phyloP scores from a whole-genome alignment of 345 rosid species.

The Mangifera indica region DNA sequence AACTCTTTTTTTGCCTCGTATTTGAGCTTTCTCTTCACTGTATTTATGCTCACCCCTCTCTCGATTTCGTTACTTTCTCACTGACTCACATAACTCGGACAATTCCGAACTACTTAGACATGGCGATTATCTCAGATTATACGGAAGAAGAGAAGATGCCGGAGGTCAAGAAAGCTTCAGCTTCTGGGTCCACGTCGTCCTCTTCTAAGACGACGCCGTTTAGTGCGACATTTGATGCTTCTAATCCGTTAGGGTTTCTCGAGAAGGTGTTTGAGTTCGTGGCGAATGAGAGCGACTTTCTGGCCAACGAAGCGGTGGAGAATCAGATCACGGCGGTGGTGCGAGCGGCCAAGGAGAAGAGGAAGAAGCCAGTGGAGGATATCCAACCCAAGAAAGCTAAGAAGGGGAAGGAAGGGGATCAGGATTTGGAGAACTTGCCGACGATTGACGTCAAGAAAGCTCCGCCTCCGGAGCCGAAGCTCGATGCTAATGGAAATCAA shows the following conservation, averaged over 20 bases:
- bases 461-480: not conserved
- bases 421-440: not conserved
- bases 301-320: slow-evolving; percentile 56
- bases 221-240: slow-evolving; percentile 57
- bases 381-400: slow-evolving; percentile 31
- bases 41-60: too few species aligned
- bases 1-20: too few species aligned
- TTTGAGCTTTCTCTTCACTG: too few species aligned
- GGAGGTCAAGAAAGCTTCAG: not conserved
- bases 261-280: slow-evolving; percentile 68
- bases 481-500: slow-evolving; percentile 1
- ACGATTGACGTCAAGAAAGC: slow-evolving; percentile 1
- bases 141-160: slow-evolving; percentile 50
- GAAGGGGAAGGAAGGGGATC: slow-evolving; percentile 34
- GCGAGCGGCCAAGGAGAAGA: slow-evolving; percentile 52
- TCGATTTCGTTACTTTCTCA: not conserved
- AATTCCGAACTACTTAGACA: slow-evolving; percentile 15
- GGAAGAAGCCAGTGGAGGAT: slow-evolving; percentile 30
- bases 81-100: not conserved
- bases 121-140: slow-evolving; percentile 87
- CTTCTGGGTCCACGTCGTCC: slow-evolving; percentile 22
- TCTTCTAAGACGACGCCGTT: slow-evolving; percentile 34
- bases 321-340: slow-evolving; percentile 57
- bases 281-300: slow-evolving; percentile 65
- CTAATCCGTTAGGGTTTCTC: slow-evolving; percentile 64